Base-by-base conservation (phyloP, 192 early-diverging fungal genomes). In the Backusella morwellensis region DNA sequence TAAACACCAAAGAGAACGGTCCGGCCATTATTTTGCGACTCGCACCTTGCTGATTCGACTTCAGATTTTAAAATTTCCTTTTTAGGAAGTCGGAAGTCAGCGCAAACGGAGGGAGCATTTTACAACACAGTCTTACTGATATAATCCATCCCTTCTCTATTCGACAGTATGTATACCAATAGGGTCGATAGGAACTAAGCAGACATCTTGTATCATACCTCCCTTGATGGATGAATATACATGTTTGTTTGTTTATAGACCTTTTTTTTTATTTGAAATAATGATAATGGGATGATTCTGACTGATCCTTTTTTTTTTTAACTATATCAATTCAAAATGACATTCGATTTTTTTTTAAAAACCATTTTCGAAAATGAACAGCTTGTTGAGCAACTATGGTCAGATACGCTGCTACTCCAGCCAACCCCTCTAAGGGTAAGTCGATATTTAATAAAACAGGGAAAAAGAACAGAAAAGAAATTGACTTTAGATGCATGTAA, bases 331-430 rank as follows among this genome's bases (percentile, higher is more conserved):
- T 59, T 59, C 9, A 7, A 59, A 40, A 26, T 59, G 21, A 59
- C 56, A 59, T 59, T 59, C 6, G 19, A 59, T 8, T 59, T 59
- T 59, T 26, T 26, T 59, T 59, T 32, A 0, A 32, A 40, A 40
- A 40, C 38, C 38, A 40, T 40, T 40, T 40, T 40, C 38, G 21
- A 63, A 63, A 63, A 26, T 63, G 26, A 63, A 63, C 32, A 54
- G 32, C 71, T 32, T 75, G 32, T 66, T 81, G 76, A 83, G 80
- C 81, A 78, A 87, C 81, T 78, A 91, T 94, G 93, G 91, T 91
- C 81, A 91, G 93, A 86, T 94, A 94, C 92, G 88, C 92, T 86
- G 92, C 91, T 84, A 91, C 91, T 85, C 91, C 92, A 73, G 91
- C 88, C 86, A 93, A 93, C 90, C 85, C 88, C 85, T 83, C 88